A percentile compares a stretch with the other conserved stretches of the same genome.
Conservation (phyloP, 257 asterid genomes). For the Solanum peruvianum region DNA sequence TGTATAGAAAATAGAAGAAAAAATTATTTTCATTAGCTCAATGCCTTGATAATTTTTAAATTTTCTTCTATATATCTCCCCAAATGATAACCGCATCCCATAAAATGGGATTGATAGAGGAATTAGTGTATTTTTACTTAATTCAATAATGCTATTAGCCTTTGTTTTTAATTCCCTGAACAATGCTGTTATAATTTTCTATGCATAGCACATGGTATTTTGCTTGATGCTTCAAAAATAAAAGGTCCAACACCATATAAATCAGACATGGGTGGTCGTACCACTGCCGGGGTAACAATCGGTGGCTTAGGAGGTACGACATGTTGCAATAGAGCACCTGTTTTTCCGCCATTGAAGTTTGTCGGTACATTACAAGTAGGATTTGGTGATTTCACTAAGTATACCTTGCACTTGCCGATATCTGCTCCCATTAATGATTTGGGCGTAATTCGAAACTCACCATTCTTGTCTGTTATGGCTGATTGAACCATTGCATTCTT, state of each 20-base stretch:
- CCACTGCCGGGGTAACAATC: background rate
- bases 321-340: conserved; percentile 20
- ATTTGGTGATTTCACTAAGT: conserved; percentile 18
- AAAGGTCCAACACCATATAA: conserved; percentile 35
- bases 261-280: background rate
- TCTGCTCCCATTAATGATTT: conserved; percentile 6
- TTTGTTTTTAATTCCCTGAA: background rate
- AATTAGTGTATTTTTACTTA: background rate
- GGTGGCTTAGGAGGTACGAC: conserved; percentile 1
- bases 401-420: conserved; percentile 18
- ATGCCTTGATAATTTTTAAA: background rate
- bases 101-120: background rate
- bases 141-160: background rate
- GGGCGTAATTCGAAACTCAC: conserved; percentile 26
- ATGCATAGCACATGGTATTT: conserved; percentile 2
- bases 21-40: background rate
- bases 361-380: conserved; percentile 23
- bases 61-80: too few relatives aligned
- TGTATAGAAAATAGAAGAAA: background rate
- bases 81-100: too few relatives aligned
- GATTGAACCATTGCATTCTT: background rate
- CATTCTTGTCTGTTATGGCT: conserved; percentile 24
- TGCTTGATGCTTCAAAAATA: conserved; percentile 28
- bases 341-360: conserved; percentile 17
- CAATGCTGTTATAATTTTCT: background rate